phyloP scores from a whole-genome alignment of 257 asterid species.

The Jasminum sambac region DNA sequence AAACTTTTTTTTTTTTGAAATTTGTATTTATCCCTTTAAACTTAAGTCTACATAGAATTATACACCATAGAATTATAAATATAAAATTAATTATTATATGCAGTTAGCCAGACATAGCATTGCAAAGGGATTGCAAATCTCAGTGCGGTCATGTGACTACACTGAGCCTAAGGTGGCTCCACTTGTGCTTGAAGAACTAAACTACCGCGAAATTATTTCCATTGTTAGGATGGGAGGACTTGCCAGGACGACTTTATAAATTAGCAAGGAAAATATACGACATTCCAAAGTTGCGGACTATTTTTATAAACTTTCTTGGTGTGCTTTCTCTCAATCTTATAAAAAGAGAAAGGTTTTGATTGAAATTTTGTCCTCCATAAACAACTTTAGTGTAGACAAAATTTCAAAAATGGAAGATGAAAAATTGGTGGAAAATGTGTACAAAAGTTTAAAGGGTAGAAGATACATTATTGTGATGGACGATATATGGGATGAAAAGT shows the following conservation, averaged over 20 bases:
- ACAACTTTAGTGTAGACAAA: neutral
- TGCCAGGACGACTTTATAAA: conserved; percentile 8
- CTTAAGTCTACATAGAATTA: no score
- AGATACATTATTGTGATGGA: conserved; percentile 13
- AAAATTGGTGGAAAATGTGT: neutral
- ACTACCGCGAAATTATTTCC: neutral
- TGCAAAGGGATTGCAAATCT: no score
- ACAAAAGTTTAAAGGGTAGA: neutral
- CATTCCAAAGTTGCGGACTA: neutral
- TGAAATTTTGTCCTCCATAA: neutral
- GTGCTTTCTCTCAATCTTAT: conserved; percentile 19
- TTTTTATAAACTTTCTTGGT: neutral
- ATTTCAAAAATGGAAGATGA: neutral
- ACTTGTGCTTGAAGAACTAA: conserved; percentile 4
- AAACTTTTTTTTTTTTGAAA: no score
- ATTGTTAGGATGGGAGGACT: neutral
- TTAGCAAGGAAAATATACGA: neutral
- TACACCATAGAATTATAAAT: no score
- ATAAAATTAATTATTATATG: no score
- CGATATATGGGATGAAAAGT: no score
- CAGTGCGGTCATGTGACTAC: no score
- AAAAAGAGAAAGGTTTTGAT: neutral
- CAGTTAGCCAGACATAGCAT: no score
- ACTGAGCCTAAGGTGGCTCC: neutral
- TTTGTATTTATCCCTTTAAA: no score